Base-by-base conservation (phyloP, 176 grass and related monocot genomes). In the Aechmea fasciata region DNA sequence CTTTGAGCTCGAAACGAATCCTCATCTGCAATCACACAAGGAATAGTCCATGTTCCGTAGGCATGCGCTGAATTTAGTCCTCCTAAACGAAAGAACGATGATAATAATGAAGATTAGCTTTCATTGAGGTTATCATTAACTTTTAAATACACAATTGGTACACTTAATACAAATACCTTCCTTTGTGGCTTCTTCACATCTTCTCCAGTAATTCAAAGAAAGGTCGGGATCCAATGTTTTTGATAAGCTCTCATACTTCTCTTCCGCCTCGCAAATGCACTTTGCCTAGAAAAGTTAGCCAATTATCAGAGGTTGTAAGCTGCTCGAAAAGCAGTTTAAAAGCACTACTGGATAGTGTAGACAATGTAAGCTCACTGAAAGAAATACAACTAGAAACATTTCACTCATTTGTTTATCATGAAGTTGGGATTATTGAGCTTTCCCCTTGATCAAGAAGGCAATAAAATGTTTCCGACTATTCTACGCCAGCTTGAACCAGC, bases 141-240 rank as follows among this genome's bases (percentile, higher is more conserved):
- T 54, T 73, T 64, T n/a, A n/a, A 52, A 50, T 76, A 70, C 23
- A 66, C 22, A 12, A 52, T 80, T n/a, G 24, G 67, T 10, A 66
- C 19, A 49, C 48, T 20, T 15, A 22, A 18, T 22, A 61, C 17
- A 48, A 23, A 24, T 73, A 83, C 93, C 89, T 92, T 97, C 93
- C 57, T 73, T 85, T 26, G 86, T 92, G 76, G 93, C 89, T 82
- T 97, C 86, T 83, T 92, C 83, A 47, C 93, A 97, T 87, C 93
- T 92, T 77, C 73, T 87, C 84, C 79, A 78, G 71, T 90, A 90
- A 85, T 68, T 83, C 4, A 24, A 51, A 81, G 81, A 85, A 11
- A 97, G 77, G 29, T 50, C 50, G 72, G 79, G 89, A 50, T 87
- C 86, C 70, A 92, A 68, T 83, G 77, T 90, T 71, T 72, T 87